A percentile compares a stretch with the other conserved stretches of the same genome.
Evolutionary conservation across 192 early-diverging fungal species (phyloP).

Genomic region (Coemansia sp.): DNA sequence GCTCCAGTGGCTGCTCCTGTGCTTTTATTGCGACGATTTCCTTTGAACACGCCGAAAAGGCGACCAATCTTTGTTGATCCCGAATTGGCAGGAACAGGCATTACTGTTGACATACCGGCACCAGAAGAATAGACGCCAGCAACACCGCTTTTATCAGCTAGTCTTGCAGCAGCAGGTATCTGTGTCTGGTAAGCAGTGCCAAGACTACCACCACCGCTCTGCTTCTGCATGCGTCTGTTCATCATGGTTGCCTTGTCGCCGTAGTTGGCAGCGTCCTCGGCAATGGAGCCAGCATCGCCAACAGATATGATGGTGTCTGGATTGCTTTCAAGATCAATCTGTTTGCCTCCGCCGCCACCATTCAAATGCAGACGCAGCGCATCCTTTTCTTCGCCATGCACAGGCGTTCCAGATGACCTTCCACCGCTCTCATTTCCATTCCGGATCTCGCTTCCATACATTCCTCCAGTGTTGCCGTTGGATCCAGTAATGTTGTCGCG

Average conservation of each 20-base stretch:
- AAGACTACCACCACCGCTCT: too few relatives aligned
- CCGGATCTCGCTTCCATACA: not conserved
- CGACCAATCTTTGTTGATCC: constrained; percentile 11
- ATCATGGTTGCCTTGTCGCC: constrained; percentile 33
- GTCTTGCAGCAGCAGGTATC: too few relatives aligned
- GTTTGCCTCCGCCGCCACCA: constrained; percentile 15
- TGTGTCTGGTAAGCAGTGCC: too few relatives aligned
- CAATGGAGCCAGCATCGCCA: constrained; percentile 11
- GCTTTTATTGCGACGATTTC: not conserved
- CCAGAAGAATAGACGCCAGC: too few relatives aligned
- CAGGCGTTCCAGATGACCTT: not conserved
- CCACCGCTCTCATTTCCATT: not conserved
- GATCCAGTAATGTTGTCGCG: not conserved
- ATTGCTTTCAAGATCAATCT: constrained; percentile 47
- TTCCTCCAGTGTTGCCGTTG: not conserved
- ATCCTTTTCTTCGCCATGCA: constrained; percentile 29
- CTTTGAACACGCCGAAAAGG: constrained; percentile 21
- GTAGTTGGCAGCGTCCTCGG: constrained; percentile 17
- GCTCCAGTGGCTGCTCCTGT: too few relatives aligned
- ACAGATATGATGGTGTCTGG: constrained; percentile 45
- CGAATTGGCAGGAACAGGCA: not conserved
- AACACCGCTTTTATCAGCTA: not conserved
- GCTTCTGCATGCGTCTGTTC: constrained; percentile 2
- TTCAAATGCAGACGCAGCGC: constrained; percentile 43
- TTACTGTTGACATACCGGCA: not conserved